These are phyloP conservation scores for Verticillium albo-atrum DNA, from an alignment of 2,329 filamentous ascomycete species.

Conservation along the genomic window DNA sequence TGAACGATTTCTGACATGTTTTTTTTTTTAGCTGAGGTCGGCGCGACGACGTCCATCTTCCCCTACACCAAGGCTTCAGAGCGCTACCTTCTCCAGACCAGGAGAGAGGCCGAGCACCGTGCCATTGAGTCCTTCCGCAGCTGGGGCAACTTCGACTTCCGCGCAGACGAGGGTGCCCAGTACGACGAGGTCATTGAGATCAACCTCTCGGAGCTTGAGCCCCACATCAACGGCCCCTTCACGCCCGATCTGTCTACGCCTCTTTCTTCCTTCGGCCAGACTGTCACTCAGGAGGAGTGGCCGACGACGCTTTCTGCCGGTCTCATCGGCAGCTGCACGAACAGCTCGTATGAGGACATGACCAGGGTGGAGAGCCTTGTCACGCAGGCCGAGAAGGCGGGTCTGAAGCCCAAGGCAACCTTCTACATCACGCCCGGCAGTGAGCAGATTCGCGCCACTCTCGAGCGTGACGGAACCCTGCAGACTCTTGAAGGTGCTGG, in stretches of 20 bases:
- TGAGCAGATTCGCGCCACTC: constrained; percentile 92
- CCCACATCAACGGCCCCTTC: constrained; percentile 95
- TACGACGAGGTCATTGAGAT: constrained; percentile 93
- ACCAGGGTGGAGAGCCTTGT: constrained; percentile 89
- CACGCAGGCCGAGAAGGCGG: constrained; percentile 84
- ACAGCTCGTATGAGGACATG: constrained; percentile 99
- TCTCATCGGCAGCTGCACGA: constrained; percentile 96
- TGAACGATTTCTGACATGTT: no score
- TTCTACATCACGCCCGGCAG: constrained; percentile 97
- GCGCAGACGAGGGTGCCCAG: constrained; percentile 73
- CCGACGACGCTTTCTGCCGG: constrained; percentile 87
- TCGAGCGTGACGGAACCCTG: constrained; percentile 84
- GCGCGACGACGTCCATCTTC: constrained; percentile 93
- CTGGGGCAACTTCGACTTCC: constrained; percentile 38
- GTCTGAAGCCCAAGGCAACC: constrained; percentile 80
- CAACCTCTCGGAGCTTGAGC: constrained; percentile 84
- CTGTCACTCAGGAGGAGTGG: constrained; percentile 82
- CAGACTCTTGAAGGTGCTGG: constrained; percentile 82
- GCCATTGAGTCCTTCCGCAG: constrained; percentile 9
- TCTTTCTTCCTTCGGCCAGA: constrained; percentile 81
- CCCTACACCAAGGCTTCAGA: constrained; percentile 82
- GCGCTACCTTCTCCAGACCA: constrained; percentile 82
- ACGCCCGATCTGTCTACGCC: constrained; percentile 94
- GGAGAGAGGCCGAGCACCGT: constrained; percentile 45
- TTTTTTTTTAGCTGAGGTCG: constrained; percentile 87